Conservation (phyloP, 2,329 filamentous ascomycete species). For the Clathrospora elynae region DNA sequence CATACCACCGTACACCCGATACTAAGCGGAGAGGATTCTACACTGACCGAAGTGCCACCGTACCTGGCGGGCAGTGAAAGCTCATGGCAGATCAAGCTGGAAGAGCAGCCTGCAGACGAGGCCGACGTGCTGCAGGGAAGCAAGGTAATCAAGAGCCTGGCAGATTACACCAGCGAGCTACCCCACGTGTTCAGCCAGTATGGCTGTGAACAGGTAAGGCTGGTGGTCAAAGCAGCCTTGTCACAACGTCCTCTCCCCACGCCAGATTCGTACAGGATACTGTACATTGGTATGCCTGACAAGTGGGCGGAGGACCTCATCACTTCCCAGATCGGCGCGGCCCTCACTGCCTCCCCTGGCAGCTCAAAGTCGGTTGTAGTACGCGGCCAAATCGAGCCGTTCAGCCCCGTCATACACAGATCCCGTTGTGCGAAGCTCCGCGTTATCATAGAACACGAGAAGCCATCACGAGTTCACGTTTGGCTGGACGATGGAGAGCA, state of each 20-base stretch:
- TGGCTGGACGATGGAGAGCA: constrained; percentile 34
- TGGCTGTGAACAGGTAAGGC: constrained; percentile 32
- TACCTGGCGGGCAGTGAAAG: constrained; percentile 31
- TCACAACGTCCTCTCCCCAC: constrained; percentile 31
- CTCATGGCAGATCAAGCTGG: constrained; percentile 28
- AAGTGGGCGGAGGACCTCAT: constrained; percentile 41
- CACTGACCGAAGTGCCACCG: constrained; percentile 35
- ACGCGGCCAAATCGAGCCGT: constrained; percentile 41
- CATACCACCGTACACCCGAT: constrained; percentile 24
- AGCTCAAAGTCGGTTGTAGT: constrained; percentile 45
- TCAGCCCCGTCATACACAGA: constrained; percentile 36
- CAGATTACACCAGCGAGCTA: constrained; percentile 26
- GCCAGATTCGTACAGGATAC: constrained; percentile 38
- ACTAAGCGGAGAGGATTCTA: constrained; percentile 35
- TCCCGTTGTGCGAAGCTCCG: constrained; percentile 35
- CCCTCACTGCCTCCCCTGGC: constrained; percentile 38
- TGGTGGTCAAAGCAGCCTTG: constrained; percentile 38
- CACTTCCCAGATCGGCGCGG: constrained; percentile 37
- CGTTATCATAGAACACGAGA: constrained; percentile 12
- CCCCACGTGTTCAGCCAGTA: constrained; percentile 36
- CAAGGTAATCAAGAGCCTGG: constrained; percentile 31
- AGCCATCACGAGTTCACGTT: constrained; percentile 15
- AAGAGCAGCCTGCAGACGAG: constrained; percentile 28
- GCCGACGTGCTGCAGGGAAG: constrained; percentile 22
- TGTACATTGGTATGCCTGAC: constrained; percentile 40